Conservation (phyloP, 1,139 yeast species). For the Protomyces inouyei region DNA sequence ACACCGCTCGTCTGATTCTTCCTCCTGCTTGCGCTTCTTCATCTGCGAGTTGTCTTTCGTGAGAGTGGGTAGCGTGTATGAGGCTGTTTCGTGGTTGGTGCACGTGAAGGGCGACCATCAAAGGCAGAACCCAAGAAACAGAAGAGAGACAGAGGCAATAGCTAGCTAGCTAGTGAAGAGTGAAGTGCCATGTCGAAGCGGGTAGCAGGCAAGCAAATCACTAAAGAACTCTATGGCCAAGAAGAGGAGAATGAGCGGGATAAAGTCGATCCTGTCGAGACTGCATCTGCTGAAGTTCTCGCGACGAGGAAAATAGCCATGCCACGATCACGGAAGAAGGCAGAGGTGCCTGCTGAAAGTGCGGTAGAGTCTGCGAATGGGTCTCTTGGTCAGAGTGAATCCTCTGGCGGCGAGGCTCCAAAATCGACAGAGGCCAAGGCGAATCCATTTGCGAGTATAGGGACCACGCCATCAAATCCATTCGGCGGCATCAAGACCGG, state of each 20-base stretch:
- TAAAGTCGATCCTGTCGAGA: constrained; percentile 25
- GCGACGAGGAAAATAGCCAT: constrained; percentile 29
- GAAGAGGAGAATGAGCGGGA: constrained; percentile 28
- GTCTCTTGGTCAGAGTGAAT: neutral
- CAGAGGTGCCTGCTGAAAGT: neutral
- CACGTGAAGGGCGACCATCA: neutral
- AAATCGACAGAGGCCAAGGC: neutral
- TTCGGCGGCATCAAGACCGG: neutral
- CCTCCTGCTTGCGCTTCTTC: neutral
- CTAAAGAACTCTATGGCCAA: constrained; percentile 20
- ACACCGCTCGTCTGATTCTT: neutral
- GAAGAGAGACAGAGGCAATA: neutral
- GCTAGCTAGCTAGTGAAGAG: neutral
- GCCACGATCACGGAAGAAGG: constrained; percentile 25
- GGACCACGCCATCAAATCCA: neutral
- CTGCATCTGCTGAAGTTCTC: constrained; percentile 29
- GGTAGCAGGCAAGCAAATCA: constrained; percentile 29
- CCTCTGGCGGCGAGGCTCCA: neutral
- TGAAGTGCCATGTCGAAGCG: constrained; percentile 27
- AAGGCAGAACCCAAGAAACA: neutral
- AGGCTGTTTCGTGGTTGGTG: no score
- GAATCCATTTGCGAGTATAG: constrained; percentile 17
- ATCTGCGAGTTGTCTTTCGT: neutral
- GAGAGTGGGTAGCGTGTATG: no score
- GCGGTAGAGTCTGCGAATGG: no score